Percentiles rank a stretch among this genome's conserved stretches.
These are phyloP conservation scores for Microbotryum scabiosae DNA, from an alignment of 1,284 basidiomycete species.

Conservation along the genomic window DNA sequence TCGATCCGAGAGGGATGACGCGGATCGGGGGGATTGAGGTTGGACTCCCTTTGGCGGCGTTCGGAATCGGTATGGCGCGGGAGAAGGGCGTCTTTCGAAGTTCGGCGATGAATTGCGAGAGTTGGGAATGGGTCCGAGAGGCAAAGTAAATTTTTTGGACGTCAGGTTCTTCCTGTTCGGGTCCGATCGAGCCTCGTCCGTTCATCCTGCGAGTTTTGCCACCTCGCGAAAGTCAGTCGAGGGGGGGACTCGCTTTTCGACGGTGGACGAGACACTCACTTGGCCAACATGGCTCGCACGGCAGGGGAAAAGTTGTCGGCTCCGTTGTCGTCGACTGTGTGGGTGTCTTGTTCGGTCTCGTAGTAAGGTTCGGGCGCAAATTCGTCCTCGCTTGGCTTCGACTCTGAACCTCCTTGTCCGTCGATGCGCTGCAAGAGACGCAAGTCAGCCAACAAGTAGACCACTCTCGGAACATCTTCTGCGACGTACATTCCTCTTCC, in stretches of 20 bases:
- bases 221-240: constrained; percentile 13
- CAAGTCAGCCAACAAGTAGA: constrained; percentile 1
- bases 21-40: constrained; percentile 36
- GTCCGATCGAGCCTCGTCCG: background rate
- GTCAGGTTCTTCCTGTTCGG: constrained; percentile 37
- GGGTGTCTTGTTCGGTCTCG: constrained; percentile 37
- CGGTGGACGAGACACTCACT: constrained; percentile 46
- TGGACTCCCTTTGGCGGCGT: background rate
- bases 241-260: background rate
- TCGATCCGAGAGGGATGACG: constrained; percentile 75
- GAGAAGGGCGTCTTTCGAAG: constrained; percentile 58
- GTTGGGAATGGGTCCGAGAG: constrained; percentile 89
- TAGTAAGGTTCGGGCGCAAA: constrained; percentile 56
- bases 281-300: constrained; percentile 69
- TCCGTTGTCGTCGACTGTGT: constrained; percentile 42
- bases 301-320: constrained; percentile 59
- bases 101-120: constrained; percentile 83
- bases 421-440: constrained; percentile 33
- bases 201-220: background rate
- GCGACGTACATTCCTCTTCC: constrained; percentile 55
- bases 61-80: background rate
- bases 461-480: background rate
- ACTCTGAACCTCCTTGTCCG: constrained; percentile 25
- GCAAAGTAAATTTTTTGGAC: constrained; percentile 69
- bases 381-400: constrained; percentile 45